phyloP scores from a whole-genome alignment of 352 stramenopile genomes.

The Globisporangium uncinulatum region DNA sequence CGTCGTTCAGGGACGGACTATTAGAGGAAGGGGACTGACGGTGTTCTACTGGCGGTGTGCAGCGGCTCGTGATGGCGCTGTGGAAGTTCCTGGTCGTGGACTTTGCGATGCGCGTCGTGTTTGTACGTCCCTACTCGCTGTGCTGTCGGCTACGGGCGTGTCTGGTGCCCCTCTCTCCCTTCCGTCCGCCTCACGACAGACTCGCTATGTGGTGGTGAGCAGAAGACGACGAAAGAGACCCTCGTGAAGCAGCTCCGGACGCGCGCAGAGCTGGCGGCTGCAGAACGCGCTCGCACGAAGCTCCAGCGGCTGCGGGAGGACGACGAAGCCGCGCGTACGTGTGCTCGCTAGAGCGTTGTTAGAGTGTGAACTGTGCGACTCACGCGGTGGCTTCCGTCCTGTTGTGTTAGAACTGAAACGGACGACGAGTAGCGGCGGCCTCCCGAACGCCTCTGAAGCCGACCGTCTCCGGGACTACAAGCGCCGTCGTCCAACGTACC shows the following conservation, averaged over 20 bases:
- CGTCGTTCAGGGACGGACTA: no score
- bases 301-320: constrained; percentile 6
- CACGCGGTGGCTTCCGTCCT: neutral
- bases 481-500: constrained; percentile 52
- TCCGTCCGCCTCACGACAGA: no score
- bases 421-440: neutral
- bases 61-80: constrained; percentile 62
- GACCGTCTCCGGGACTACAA: constrained; percentile 27
- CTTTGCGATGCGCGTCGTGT: constrained; percentile 39
- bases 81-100: constrained; percentile 77
- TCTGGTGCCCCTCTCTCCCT: neutral
- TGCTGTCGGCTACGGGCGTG: constrained; percentile 3
- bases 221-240: constrained; percentile 10
- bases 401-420: neutral
- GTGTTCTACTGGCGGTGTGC: constrained; percentile 46
- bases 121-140: constrained; percentile 26
- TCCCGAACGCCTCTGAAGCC: constrained; percentile 5
- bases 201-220: neutral
- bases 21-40: no score
- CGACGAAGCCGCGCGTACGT: constrained; percentile 7
- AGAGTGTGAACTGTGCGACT: neutral
- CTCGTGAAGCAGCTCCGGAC: constrained; percentile 12
- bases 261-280: constrained; percentile 3
- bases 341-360: neutral
- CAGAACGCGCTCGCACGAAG: neutral